These are phyloP conservation scores for Pistacia integerrima DNA, from an alignment of 345 rosid genomes.

Conservation along the genomic window DNA sequence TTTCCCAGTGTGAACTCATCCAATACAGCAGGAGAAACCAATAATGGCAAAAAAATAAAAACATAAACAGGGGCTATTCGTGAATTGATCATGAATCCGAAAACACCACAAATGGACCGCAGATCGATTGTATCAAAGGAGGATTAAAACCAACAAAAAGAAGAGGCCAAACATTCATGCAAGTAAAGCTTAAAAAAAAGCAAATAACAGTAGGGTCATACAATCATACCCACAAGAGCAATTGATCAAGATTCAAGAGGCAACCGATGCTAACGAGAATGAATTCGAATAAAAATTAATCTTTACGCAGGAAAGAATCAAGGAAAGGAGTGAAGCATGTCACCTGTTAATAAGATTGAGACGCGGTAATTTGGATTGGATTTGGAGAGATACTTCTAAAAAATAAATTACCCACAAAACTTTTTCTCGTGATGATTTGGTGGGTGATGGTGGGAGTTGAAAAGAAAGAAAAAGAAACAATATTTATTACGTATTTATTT, in stretches of 20 bases:
- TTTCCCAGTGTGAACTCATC: not conserved
- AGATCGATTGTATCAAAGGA: too few species aligned
- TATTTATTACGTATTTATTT: not conserved
- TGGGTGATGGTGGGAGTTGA: slow-evolving; percentile 11
- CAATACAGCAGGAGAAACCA: slow-evolving; percentile 5
- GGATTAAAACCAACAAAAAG: slow-evolving; percentile 1
- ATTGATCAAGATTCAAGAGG: not conserved
- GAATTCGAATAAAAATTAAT: not conserved
- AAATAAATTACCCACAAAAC: too few species aligned
- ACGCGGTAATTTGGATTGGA: too few species aligned
- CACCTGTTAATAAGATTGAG: too few species aligned
- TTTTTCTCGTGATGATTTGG: not conserved
- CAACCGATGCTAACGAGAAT: not conserved
- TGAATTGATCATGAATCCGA: too few species aligned
- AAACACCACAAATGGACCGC: too few species aligned
- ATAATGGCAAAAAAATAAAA: not conserved
- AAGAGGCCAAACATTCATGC: not conserved
- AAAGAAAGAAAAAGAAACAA: not conserved
- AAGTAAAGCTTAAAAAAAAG: too few species aligned
- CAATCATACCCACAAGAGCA: too few species aligned
- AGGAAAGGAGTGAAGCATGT: too few species aligned
- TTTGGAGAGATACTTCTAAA: too few species aligned
- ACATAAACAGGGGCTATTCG: not conserved
- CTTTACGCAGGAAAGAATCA: not conserved
- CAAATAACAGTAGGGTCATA: too few species aligned